Evolutionary conservation across 805 yeast genomes (phyloP), one percentile per base, ranked within the genome.

Genomic region (Millerozyma acaciae): DNA sequence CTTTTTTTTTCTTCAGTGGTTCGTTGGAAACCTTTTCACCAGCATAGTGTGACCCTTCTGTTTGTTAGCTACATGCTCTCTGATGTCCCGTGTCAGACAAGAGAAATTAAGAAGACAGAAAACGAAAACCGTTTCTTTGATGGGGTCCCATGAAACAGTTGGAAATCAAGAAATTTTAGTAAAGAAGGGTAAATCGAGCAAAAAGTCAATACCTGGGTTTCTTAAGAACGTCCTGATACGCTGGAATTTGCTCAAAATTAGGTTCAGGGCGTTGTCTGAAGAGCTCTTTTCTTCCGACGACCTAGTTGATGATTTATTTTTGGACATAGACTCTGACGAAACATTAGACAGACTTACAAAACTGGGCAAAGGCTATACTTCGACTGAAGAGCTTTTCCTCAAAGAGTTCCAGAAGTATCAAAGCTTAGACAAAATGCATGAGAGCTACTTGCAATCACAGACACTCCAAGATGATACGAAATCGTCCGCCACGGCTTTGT

Each of bases 211-310:
- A 8, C 50, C 55, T 21, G 43, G 51, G 8, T 39, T 68, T 16
- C 51, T 74, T 27, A 55, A 61, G 35, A 65, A 58, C 33, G 46
- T 75, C 6, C 57, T 70, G 1, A 35, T 57, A 10, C 64, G 62
- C 50, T 72, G 48, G 59, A 69, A 26, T 39, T 53, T 32, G 41
- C 66, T 47, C 39, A 54, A 39, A 36, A 50, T 40, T 35, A 53
- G 50, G 40, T 26, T 76, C 16, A 62, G 62, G 35, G 48, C 63
- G 6, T 39, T 76, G 1, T 67, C 79, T 2, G 78, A 76, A 42
- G 75, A 68, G 14, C 65, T 65, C 2, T 60, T 74, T 25, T 60
- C 65, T 13, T 62, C 71, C 4, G 76, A 73, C 57, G 78, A 75
- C 41, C 57, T 64, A 1, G 60, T 71, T 1, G 70, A 67, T 31